Percentiles rank a stretch among this genome's conserved stretches.
Conservation (phyloP, 2,329 filamentous ascomycete species). For the Chaetomiaceae sp. region DNA sequence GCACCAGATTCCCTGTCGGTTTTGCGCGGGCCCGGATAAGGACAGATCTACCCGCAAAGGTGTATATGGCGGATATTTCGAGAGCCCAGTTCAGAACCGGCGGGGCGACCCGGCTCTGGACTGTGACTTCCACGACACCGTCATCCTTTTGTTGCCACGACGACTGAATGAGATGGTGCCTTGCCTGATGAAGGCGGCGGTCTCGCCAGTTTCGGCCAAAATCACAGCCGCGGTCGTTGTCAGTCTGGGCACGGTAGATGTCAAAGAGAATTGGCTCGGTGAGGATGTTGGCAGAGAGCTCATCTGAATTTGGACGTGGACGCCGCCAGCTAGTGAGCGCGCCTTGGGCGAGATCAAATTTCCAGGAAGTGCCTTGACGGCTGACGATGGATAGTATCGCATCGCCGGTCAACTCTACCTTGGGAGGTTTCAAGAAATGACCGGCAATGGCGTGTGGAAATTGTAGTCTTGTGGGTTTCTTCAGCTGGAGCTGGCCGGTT, state of each 20-base stretch:
- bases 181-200: conserved; percentile 43
- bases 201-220: conserved; percentile 57
- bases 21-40: conserved; percentile 47
- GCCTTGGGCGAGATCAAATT: conserved; percentile 42
- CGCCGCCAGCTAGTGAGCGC: conserved; percentile 41
- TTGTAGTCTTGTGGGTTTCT: conserved; percentile 25
- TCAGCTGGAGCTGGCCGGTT: conserved; percentile 44
- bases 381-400: conserved; percentile 34
- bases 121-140: conserved; percentile 39
- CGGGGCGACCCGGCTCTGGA: conserved; percentile 55
- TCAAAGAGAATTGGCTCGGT: conserved; percentile 44
- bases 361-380: conserved; percentile 37
- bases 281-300: conserved; percentile 38
- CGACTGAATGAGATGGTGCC: conserved; percentile 38
- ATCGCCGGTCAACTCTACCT: not conserved
- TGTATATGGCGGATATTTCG: conserved; percentile 50
- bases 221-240: conserved; percentile 56
- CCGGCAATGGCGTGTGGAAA: conserved; percentile 9
- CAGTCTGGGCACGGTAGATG: conserved; percentile 62
- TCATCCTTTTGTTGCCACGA: conserved; percentile 32
- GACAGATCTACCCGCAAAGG: conserved; percentile 47
- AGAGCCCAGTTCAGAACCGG: conserved; percentile 60
- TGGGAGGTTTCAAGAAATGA: not conserved
- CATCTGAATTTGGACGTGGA: conserved; percentile 19
- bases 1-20: conserved; percentile 45